A percentile compares a stretch with the other conserved stretches of the same genome.
Conservation (phyloP, 2,329 filamentous ascomycete genomes). For the Colletotrichum sp. region DNA sequence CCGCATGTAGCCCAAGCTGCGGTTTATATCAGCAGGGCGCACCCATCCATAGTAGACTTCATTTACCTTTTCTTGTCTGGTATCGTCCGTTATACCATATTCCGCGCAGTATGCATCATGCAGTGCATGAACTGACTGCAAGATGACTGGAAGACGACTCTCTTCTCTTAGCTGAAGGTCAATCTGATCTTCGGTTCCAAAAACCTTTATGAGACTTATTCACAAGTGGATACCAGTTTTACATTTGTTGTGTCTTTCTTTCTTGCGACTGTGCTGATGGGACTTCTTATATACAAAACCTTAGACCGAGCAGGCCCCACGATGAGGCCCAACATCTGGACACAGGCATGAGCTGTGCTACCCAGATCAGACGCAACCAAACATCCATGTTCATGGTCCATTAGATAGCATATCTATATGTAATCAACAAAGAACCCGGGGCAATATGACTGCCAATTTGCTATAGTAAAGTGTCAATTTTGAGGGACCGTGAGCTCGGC, state of each 20-base stretch:
- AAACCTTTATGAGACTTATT: accelerated
- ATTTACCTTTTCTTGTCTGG: not conserved
- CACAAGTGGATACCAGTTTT: accelerated
- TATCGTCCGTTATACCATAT: not conserved
- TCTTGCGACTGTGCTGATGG: not conserved
- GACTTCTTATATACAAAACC: accelerated
- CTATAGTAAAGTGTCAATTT: too few species aligned
- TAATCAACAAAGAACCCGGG: too few species aligned
- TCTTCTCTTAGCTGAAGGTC: accelerated
- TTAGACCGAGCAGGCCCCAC: accelerated
- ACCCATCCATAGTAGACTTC: accelerated
- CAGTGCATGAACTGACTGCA: accelerated
- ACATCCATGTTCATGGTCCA: accelerated
- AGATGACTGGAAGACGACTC: accelerated
- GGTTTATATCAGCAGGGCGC: not conserved
- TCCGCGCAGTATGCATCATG: not conserved
- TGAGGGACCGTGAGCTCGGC: too few species aligned
- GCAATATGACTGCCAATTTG: too few species aligned
- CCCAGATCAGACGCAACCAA: accelerated
- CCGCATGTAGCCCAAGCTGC: not conserved
- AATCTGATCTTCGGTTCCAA: not conserved
- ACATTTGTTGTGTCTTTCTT: not conserved
- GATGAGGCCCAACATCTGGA: not conserved
- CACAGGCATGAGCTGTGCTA: accelerated
- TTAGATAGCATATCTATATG: not conserved